phyloP scores from a whole-genome alignment of 345 rosid genomes.

The Ceriops tagal region DNA sequence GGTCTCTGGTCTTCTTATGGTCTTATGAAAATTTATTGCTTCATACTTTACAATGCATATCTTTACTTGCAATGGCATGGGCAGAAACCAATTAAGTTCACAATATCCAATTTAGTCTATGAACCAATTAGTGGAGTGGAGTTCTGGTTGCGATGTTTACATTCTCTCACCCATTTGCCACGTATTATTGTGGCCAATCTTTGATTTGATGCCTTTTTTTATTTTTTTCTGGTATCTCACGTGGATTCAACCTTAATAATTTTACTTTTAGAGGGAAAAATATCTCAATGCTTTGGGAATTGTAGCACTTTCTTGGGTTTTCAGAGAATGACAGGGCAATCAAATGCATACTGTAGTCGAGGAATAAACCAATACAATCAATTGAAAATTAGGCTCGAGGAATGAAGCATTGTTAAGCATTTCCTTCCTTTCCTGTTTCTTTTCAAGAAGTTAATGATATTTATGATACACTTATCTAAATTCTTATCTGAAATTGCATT shows the following conservation, averaged over 20 bases:
- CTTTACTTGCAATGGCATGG: not conserved
- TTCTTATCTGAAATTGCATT: not conserved
- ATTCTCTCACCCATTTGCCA: no score
- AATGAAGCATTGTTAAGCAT: not conserved
- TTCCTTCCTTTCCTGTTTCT: not conserved
- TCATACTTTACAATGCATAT: not conserved
- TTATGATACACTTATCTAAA: not conserved
- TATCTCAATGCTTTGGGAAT: not conserved
- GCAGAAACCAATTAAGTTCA: not conserved
- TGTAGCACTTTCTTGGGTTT: not conserved
- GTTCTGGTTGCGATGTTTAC: no score
- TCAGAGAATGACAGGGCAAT: not conserved
- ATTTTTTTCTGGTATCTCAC: no score
- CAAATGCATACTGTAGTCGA: no score
- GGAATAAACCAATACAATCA: not conserved
- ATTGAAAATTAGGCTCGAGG: not conserved
- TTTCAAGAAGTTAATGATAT: not conserved
- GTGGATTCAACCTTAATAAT: no score
- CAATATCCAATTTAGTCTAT: no score
- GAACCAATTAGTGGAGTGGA: not conserved
- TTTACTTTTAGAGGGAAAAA: no score
- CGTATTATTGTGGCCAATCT: no score
- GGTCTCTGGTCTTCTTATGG: not conserved
- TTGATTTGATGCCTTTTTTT: no score
- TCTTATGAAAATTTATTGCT: not conserved